These are phyloP conservation scores for Mucor irregularis DNA, from an alignment of 371 early-diverging fungal species.

Conservation along the genomic window DNA sequence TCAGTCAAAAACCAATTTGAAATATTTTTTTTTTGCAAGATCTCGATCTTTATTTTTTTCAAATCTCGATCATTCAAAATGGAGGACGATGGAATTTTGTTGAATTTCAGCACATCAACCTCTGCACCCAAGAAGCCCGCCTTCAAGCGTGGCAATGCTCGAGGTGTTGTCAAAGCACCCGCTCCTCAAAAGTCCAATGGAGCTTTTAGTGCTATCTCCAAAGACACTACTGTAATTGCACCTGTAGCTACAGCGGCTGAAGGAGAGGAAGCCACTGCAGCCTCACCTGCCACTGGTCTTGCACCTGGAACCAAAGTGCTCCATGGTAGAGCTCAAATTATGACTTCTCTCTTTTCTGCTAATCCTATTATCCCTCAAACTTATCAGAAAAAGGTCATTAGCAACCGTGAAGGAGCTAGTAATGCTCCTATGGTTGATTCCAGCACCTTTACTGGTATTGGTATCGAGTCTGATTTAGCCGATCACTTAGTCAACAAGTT, in stretches of 20 bases:
- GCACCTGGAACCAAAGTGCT: constrained; percentile 42
- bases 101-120: constrained; percentile 60
- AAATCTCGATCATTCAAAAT: constrained; percentile 18
- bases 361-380: constrained; percentile 49
- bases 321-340: constrained; percentile 55
- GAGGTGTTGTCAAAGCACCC: neutral
- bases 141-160: neutral
- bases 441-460: constrained; percentile 72
- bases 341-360: constrained; percentile 61
- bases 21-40: neutral
- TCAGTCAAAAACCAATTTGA: too few species aligned
- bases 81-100: constrained; percentile 70
- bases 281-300: constrained; percentile 14
- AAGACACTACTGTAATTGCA: neutral
- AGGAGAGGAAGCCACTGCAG: constrained; percentile 7
- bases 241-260: neutral
- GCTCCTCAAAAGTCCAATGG: neutral
- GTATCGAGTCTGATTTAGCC: constrained; percentile 69
- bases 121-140: neutral
- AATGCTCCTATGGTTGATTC: constrained; percentile 56
- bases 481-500: constrained; percentile 65
- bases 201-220: constrained; percentile 3
- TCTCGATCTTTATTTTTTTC: constrained; percentile 5
- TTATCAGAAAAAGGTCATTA: constrained; percentile 31
- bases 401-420: constrained; percentile 44